Base-by-base conservation (phyloP, 2,329 filamentous ascomycete species). In the Colletotrichum magnum region DNA sequence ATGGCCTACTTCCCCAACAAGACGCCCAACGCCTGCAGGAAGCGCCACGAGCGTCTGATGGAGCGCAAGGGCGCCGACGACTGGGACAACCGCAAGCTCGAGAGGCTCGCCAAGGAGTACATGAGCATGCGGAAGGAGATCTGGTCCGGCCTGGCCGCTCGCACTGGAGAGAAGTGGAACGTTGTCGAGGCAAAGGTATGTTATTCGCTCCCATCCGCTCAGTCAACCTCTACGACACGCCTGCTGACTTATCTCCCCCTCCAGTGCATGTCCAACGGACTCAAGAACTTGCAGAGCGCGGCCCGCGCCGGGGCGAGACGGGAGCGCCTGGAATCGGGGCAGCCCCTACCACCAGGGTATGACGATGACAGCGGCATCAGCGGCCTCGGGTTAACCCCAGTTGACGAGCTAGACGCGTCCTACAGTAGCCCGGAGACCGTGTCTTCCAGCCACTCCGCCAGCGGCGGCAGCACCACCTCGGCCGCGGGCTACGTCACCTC, bases 21-120 rank as follows among this genome's bases (percentile, higher is more conserved):
- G 84, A 90, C 89, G 9, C 84, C 92, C 68, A 96, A 96, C 78
- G 94, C 94, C 18, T 97, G 94, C 81, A 93, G 94, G 72, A 97
- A 97, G 83, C 89, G 94, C 64, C 94, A 97, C 75, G 94, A 97
- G 81, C 88, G 94, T 48, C 83, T 97, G 73, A 91, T 95, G 86
- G 92, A 95, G 81, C 89, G 91, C 73, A 87, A 86, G 77, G 90
- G 90, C 67, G 88, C 90, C 56, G 91, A 94, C 74, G 92, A 95
- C 75, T 96, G 93, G 91, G 93, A 95, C 75, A 88, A 88, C 21
- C 85, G 90, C 73, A 93, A 93, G 82, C 84, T 95, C 26, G 92
- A 95, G 77, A 85, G 86, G 10, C 84, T 97, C 48, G 92, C 93
- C 45, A 89, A 88, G 77, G 91, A 93, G 77, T 97, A 97, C 81